Evolutionary conservation across 164 flowering plant genomes (phyloP).

Genomic region (Brasenia schreberi): DNA sequence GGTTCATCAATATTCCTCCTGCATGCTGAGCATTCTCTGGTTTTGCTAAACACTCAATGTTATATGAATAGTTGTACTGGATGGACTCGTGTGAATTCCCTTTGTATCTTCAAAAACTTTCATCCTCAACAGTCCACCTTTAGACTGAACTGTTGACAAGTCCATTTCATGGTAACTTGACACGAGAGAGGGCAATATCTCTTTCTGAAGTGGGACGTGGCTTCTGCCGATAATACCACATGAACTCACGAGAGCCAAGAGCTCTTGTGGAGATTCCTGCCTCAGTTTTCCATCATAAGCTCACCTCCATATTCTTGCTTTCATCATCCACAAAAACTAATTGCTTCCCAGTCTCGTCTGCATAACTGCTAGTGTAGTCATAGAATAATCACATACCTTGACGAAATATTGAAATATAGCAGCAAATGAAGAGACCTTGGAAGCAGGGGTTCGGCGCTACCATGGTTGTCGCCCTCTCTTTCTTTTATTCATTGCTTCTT

Average conservation of each 20-base stretch:
- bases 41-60: constrained; percentile 59
- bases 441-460: no score
- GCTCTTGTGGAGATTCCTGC: constrained; percentile 25
- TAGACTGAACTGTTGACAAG: constrained; percentile 68
- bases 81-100: no score
- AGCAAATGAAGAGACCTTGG: no score
- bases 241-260: constrained; percentile 78
- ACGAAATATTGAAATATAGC: no score
- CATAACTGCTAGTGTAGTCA: no score
- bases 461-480: no score
- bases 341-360: no score
- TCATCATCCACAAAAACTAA: no score
- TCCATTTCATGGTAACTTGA: constrained; percentile 96
- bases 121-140: constrained; percentile 62
- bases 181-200: constrained; percentile 36
- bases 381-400: no score
- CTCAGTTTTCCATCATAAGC: constrained; percentile 49
- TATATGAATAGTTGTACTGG: no score
- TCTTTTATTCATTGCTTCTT: no score
- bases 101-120: constrained; percentile 65
- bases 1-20: constrained; percentile 75
- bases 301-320: constrained; percentile 57
- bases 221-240: constrained; percentile 89
- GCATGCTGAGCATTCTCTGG: constrained; percentile 55
- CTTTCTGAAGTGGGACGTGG: constrained; percentile 58